Evolutionary conservation across 371 early-diverging fungal species (phyloP).

Genomic region (Rhizopus delemar): DNA sequence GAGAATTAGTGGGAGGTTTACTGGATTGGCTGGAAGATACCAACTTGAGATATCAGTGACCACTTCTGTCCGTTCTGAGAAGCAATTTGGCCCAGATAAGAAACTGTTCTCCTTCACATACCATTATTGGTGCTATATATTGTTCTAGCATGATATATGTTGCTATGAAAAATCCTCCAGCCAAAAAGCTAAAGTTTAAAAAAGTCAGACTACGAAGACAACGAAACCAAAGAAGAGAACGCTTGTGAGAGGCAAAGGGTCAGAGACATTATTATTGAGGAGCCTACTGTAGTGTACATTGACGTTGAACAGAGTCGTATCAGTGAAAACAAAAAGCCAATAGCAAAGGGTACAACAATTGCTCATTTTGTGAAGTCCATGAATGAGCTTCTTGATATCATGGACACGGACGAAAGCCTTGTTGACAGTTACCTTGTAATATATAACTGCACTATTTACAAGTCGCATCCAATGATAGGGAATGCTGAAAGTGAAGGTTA

Average conservation of each 20-base stretch:
- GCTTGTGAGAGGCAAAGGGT: neutral
- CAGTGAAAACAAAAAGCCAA: slow-evolving; percentile 5
- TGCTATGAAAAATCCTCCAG: neutral
- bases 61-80: no score
- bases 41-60: no score
- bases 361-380: slow-evolving; percentile 12
- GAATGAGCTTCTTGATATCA: slow-evolving; percentile 13
- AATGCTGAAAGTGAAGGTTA: slow-evolving; percentile 1
- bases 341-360: slow-evolving; percentile 14
- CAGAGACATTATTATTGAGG: neutral
- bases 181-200: slow-evolving; percentile 1
- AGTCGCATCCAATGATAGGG: slow-evolving; percentile 6
- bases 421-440: slow-evolving; percentile 9
- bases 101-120: no score
- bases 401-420: slow-evolving; percentile 7
- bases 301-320: neutral
- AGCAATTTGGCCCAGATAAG: no score
- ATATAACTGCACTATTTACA: slow-evolving; percentile 9
- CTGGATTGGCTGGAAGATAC: no score
- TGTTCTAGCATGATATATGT: no score
- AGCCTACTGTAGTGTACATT: neutral
- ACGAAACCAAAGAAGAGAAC: slow-evolving; percentile 1
- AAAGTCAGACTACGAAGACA: slow-evolving; percentile 3
- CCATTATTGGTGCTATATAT: no score
- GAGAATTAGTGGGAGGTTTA: no score